Base-by-base conservation (phyloP, 2,329 filamentous ascomycete species). In the Orbilia brochopaga region DNA sequence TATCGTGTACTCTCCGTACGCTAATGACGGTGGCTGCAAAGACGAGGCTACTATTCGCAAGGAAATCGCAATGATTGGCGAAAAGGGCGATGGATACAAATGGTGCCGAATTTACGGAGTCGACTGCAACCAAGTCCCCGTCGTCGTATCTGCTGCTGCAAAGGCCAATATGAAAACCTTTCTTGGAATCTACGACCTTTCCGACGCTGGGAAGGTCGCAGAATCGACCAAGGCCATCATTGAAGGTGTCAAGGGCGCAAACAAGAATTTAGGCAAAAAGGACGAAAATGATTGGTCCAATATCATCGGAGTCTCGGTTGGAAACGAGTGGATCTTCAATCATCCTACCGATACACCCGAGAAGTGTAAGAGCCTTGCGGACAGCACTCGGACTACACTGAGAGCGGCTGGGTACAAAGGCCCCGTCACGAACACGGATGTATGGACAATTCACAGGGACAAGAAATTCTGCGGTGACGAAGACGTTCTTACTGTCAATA, bases 401-500 rank as follows among this genome's bases (percentile, higher is more conserved):
- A 83, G 84, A 32, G 78, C 77, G 0, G 83, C 84, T 21, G 90
- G 90, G 0, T 96, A 89, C 80, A 79, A 80, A 0, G 91, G 91
- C 1, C 86, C 86, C 1, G 86, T 96, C 30, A 89, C 92, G 40
- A 88, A 89, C 0, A 89, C 93, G 51, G 92, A 96, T 78, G 93
- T 90, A 0, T 90, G 90, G 76, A 84, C 92, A 75, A 30, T 53
- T 13, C 35, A 54, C 40, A 53, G 59, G 54, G 59, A 65, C 60
- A 65, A 60, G 51, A 50, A 60, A 21, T 83, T 96, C 51, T 95
- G 91, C 80, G 79, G 86, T 27, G 83, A 82, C 46, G 90, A 88
- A 0, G 90, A 95, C 77, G 90, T 90, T 80, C 91, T 88, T 77
- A 89, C 90, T 15, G 85, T 89, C 78, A 96, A 96, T 80, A 86